Percentiles rank a stretch among this genome's conserved stretches.
Evolutionary conservation across 306 rosid genomes (phyloP).

Genomic region (Fagus sylvatica): DNA sequence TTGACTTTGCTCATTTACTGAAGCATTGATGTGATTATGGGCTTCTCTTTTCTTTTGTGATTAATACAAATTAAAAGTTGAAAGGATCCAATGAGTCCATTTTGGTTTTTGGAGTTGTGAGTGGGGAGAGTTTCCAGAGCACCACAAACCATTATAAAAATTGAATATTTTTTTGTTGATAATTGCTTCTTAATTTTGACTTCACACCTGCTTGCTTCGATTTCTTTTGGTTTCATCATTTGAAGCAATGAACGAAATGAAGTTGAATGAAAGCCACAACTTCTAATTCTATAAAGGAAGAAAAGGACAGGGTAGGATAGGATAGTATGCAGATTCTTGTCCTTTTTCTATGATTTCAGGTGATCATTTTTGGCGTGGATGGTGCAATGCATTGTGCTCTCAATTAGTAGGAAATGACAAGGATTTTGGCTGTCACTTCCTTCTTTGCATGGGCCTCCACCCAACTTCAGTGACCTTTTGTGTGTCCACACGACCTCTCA

Average conservation of each 20-base stretch:
- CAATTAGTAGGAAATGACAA: conserved; percentile 38
- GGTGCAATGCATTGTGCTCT: conserved; percentile 40
- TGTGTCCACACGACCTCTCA: conserved; percentile 35
- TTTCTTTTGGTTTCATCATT: conserved; percentile 3
- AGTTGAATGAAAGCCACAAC: not conserved
- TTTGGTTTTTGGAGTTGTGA: no score
- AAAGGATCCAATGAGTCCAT: no score
- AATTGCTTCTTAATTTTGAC: no score
- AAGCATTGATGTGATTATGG: no score
- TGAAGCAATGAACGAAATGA: not conserved
- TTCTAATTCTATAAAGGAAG: not conserved
- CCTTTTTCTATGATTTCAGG: conserved; percentile 1
- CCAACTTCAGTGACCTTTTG: conserved; percentile 25
- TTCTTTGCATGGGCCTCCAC: conserved; percentile 35
- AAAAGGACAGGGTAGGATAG: not conserved
- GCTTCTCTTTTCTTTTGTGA: no score
- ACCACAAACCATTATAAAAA: no score
- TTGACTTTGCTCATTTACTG: no score
- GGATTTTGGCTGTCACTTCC: conserved; percentile 35
- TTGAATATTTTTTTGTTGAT: no score
- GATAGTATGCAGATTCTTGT: not conserved
- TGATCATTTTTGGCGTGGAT: conserved; percentile 38
- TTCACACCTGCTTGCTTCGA: not conserved
- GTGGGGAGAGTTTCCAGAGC: no score
- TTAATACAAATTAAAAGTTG: no score